phyloP scores from a whole-genome alignment of 2,329 filamentous ascomycete species.

The Stylonectria norvegica region DNA sequence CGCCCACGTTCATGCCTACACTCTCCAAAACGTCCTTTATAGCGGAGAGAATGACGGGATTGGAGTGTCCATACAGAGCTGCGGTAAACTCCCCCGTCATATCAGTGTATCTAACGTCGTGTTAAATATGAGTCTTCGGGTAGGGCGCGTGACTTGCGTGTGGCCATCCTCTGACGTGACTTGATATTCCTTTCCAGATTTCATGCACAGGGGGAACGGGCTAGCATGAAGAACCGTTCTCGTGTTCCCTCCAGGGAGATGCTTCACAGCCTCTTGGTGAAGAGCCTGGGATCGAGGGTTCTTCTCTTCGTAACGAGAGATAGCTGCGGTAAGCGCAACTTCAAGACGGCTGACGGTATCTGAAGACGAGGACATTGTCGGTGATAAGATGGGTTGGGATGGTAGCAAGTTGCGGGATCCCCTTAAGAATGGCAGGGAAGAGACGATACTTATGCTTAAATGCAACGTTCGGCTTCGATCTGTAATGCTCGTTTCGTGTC shows the following conservation, averaged over 20 bases:
- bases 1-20: constrained; percentile 54
- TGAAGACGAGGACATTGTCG: constrained; percentile 15
- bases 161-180: constrained; percentile 42
- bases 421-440: too few relatives aligned
- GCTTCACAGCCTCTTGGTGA: constrained; percentile 35
- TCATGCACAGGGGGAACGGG: constrained; percentile 43
- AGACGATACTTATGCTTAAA: background rate
- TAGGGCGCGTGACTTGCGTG: constrained; percentile 19
- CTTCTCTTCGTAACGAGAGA: constrained; percentile 31
- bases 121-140: background rate
- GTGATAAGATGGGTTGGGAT: background rate
- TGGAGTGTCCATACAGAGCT: constrained; percentile 63
- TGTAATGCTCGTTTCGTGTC: background rate
- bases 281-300: constrained; percentile 38
- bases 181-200: constrained; percentile 33
- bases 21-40: constrained; percentile 43
- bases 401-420: background rate
- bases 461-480: background rate
- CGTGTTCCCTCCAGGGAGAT: constrained; percentile 46
- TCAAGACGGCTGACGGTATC: constrained; percentile 19
- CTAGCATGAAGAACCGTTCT: constrained; percentile 41
- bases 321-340: constrained; percentile 32
- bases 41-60: constrained; percentile 50
- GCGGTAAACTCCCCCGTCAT: constrained; percentile 63
- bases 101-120: constrained; percentile 48